phyloP scores from a whole-genome alignment of 352 stramenopile genomes.

The Phytopythium chamaehyphon region DNA sequence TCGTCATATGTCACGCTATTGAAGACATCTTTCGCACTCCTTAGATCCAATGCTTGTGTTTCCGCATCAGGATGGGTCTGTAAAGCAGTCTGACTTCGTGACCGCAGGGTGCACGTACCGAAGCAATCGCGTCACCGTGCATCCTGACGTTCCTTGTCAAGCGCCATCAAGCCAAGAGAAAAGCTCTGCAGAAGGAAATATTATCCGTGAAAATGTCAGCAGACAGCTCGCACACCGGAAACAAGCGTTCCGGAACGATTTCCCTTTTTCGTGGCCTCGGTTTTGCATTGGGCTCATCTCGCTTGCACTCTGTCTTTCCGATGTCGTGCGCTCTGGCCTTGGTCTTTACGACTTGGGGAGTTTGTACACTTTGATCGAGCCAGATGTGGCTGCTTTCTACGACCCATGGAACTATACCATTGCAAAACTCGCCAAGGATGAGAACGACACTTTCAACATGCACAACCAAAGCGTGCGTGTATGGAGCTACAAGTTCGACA shows the following conservation, averaged over 20 bases:
- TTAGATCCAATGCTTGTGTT: too few species aligned
- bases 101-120: too few species aligned
- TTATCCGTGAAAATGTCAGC: constrained; percentile 13
- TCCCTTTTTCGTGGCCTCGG: constrained; percentile 25
- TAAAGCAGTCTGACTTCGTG: too few species aligned
- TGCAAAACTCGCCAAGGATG: constrained; percentile 10
- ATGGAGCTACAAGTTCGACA: constrained; percentile 41
- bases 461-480: constrained; percentile 7
- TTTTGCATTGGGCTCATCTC: constrained; percentile 19
- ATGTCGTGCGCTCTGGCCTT: constrained; percentile 25
- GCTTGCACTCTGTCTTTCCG: constrained; percentile 22
- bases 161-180: too few species aligned
- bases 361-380: constrained; percentile 20
- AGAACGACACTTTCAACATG: constrained; percentile 1
- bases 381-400: constrained; percentile 21
- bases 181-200: not conserved
- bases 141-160: too few species aligned
- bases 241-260: constrained; percentile 19
- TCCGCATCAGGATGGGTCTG: too few species aligned
- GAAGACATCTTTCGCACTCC: too few species aligned
- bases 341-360: constrained; percentile 11
- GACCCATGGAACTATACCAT: constrained; percentile 27
- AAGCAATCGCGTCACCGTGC: too few species aligned
- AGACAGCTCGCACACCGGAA: constrained; percentile 16
- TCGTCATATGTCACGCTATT: too few species aligned